Evolutionary conservation across 2,329 filamentous ascomycete genomes (phyloP).

Genomic region (Purpureocillium takamizusanense): DNA sequence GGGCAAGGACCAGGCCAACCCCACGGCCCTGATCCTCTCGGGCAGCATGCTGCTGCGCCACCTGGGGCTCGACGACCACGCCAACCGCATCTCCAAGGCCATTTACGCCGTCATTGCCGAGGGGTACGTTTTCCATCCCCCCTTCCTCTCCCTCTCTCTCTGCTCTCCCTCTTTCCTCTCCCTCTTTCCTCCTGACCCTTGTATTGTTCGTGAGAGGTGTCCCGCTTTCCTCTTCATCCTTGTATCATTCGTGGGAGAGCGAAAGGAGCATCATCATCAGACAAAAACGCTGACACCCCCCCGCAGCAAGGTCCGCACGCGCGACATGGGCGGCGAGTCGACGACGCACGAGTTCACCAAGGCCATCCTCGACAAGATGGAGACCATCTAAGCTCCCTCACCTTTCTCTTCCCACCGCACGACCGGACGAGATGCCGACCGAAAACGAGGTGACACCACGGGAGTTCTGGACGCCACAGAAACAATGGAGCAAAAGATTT

Average conservation of each 20-base stretch:
- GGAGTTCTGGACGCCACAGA: no score
- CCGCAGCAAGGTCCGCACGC: conserved; percentile 71
- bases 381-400: conserved; percentile 49
- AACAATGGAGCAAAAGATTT: no score
- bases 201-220: no score
- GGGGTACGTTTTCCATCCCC: conserved; percentile 49
- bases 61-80: conserved; percentile 93
- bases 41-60: conserved; percentile 96
- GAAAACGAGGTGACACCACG: no score
- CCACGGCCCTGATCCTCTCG: conserved; percentile 88
- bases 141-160: no score
- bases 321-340: conserved; percentile 88
- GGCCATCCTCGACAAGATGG: conserved; percentile 93
- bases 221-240: no score
- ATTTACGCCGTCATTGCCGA: conserved; percentile 73
- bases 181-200: not conserved
- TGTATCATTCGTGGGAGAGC: no score
- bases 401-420: not conserved
- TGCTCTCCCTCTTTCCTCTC: no score
- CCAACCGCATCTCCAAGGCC: conserved; percentile 93
- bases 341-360: conserved; percentile 93
- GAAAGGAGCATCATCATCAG: no score
- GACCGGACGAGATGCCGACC: not conserved
- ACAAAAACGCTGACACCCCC: not conserved
- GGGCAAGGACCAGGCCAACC: conserved; percentile 99